These are phyloP conservation scores for Bipolaris cookei DNA, from an alignment of 2,329 filamentous ascomycete species.

Conservation along the genomic window DNA sequence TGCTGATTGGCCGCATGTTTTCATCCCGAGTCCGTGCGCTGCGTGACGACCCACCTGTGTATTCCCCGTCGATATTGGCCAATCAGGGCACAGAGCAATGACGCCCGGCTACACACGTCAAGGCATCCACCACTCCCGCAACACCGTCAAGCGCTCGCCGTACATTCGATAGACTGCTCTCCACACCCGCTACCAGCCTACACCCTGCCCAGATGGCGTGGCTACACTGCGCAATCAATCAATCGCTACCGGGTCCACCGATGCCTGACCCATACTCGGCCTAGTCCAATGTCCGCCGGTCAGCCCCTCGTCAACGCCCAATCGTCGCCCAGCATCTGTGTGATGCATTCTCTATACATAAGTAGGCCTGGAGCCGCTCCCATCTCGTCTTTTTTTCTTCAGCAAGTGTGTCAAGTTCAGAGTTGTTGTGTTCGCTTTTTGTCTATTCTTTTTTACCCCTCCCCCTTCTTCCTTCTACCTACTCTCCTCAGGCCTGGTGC, in stretches of 20 bases:
- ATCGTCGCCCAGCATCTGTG: slow-evolving; percentile 32
- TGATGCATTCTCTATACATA: slow-evolving; percentile 42
- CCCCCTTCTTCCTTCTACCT: slow-evolving; percentile 43
- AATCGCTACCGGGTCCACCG: slow-evolving; percentile 38
- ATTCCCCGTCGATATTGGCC: slow-evolving; percentile 32
- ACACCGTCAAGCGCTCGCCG: slow-evolving; percentile 45
- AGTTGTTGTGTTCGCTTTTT: slow-evolving; percentile 57
- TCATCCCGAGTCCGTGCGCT: slow-evolving; percentile 32
- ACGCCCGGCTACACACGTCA: slow-evolving; percentile 36
- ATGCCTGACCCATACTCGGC: slow-evolving; percentile 29
- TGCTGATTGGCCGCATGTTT: slow-evolving; percentile 41
- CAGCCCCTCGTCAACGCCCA: slow-evolving; percentile 29
- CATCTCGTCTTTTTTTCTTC: slow-evolving; percentile 51
- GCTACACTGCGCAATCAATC: slow-evolving; percentile 43
- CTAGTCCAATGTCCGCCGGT: slow-evolving; percentile 36
- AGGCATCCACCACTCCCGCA: slow-evolving; percentile 42
- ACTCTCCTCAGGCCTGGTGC: slow-evolving; percentile 58
- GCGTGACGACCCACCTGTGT: slow-evolving; percentile 23
- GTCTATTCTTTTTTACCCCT: slow-evolving; percentile 50
- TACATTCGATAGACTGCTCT: slow-evolving; percentile 46
- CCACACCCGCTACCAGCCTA: slow-evolving; percentile 35
- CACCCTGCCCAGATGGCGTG: slow-evolving; percentile 40
- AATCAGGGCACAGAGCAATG: slow-evolving; percentile 29
- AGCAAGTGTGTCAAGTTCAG: slow-evolving; percentile 60
- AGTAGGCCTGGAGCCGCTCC: slow-evolving; percentile 37